These are phyloP conservation scores for Myochromella boudieri DNA, from an alignment of 768 basidiomycete species.

Conservation along the genomic window DNA sequence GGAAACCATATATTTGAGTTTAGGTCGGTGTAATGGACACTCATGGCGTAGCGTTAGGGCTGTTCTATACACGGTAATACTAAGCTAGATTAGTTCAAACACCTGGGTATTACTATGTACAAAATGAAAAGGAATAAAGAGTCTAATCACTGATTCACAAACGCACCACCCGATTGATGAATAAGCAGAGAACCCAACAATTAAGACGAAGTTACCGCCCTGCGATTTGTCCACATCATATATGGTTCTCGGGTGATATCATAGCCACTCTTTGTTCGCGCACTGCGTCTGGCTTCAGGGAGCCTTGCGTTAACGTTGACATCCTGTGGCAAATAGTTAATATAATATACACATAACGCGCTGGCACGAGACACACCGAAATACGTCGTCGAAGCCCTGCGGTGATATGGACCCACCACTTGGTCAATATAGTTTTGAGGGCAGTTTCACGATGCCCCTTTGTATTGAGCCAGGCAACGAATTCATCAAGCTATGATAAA, in stretches of 20 bases:
- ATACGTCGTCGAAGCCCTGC: constrained; percentile 77
- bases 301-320: constrained; percentile 65
- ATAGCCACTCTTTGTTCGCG: constrained; percentile 63
- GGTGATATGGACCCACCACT: constrained; percentile 83
- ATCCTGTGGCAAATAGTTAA: constrained; percentile 47
- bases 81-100: constrained; percentile 10
- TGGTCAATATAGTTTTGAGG: constrained; percentile 71
- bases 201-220: constrained; percentile 53
- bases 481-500: constrained; percentile 68
- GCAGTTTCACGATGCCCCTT: constrained; percentile 89
- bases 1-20: too few relatives aligned
- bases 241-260: constrained; percentile 80
- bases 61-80: not conserved
- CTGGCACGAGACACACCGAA: constrained; percentile 58
- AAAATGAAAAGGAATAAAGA: constrained; percentile 5
- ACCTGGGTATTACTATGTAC: constrained; percentile 13
- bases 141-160: too few relatives aligned
- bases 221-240: constrained; percentile 86
- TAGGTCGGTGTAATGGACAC: constrained; percentile 56
- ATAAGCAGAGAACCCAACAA: not conserved
- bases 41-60: constrained; percentile 54
- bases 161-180: too few relatives aligned
- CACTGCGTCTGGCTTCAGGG: constrained; percentile 80
- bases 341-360: too few relatives aligned
- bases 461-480: constrained; percentile 86